Conservation (phyloP, 306 rosid species). For the Crotalaria pallida region DNA sequence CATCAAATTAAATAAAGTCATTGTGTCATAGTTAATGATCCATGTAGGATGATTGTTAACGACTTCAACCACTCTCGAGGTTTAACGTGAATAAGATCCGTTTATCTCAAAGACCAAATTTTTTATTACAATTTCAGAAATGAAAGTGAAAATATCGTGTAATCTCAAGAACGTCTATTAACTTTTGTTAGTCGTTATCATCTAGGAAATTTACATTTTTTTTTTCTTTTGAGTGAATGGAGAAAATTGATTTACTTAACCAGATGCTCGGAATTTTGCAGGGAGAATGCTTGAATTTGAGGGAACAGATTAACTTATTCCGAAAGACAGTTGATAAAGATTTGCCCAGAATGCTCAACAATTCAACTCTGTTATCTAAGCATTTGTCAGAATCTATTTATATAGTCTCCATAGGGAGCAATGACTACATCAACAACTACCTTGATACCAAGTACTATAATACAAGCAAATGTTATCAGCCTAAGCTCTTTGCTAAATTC, state of each 20-base stretch:
- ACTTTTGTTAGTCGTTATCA: too few relatives aligned
- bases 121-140: too few relatives aligned
- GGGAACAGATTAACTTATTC: slow-evolving; percentile 40
- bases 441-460: not conserved
- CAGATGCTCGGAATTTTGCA: slow-evolving; percentile 11
- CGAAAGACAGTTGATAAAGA: not conserved
- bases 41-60: too few relatives aligned
- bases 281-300: slow-evolving; percentile 45
- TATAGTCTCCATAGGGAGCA: slow-evolving; percentile 36
- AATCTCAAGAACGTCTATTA: too few relatives aligned
- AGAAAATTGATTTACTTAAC: not conserved
- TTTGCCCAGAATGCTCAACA: slow-evolving; percentile 2
- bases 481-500: slow-evolving; percentile 30
- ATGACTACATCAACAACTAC: slow-evolving; percentile 49
- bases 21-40: too few relatives aligned
- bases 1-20: too few relatives aligned
- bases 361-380: not conserved
- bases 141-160: too few relatives aligned
- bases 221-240: too few relatives aligned
- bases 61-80: too few relatives aligned
- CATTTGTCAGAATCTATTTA: slow-evolving; percentile 41
- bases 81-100: too few relatives aligned
- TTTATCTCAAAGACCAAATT: too few relatives aligned
- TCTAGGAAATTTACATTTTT: too few relatives aligned
- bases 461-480: slow-evolving; percentile 21